Base-by-base conservation (phyloP, 2,329 filamentous ascomycete species). In the Pleomassaria siparia region DNA sequence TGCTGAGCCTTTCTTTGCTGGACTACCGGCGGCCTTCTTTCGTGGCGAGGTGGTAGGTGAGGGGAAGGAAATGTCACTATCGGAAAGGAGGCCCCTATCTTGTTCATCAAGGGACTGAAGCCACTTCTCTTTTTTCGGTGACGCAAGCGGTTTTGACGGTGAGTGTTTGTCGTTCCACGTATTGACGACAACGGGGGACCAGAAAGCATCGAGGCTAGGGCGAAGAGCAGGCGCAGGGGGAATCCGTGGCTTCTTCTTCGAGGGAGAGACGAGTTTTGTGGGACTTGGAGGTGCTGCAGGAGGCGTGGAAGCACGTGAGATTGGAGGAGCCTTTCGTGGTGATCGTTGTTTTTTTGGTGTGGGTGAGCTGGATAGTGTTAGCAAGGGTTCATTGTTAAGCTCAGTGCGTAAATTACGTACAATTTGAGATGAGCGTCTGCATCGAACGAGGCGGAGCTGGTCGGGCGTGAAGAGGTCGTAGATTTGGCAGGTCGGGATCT, bases 161-260 rank as follows among this genome's bases (percentile, higher is more conserved):
- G 69, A 71, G 43, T 70, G 64, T 18, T 50, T 58, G 18, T 72
- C 69, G 22, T 66, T 67, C 62, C 62, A 70, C 7, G 61, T 53
- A 40, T 72, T 72, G 2, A 72, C 65, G 16, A 63, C 58, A 35
- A 63, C 62, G 24, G 64, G 58, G 22, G 62, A 58, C 70, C 70
- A 72, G 50, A 72, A 72, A 1, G 67, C 66, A 37, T 72, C 69
- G 4, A 72, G 55, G 26, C 68, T 72, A 12, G 67, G 67, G 25
- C 66, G 58, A 29, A 69, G 50, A 32, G 61, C 54, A 1, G 59
- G 51, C 2, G 59, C 62, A 26, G 62, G 56, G 2, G 67, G 66
- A 21, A 71, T 67, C 1, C 51, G 50, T 11, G 50, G 50, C 35
- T 62, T 65, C 46, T 59, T 68, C 46, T 72, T 72, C 0, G 67